phyloP scores from a whole-genome alignment of 306 rosid genomes.

The Rosa chinensis region DNA sequence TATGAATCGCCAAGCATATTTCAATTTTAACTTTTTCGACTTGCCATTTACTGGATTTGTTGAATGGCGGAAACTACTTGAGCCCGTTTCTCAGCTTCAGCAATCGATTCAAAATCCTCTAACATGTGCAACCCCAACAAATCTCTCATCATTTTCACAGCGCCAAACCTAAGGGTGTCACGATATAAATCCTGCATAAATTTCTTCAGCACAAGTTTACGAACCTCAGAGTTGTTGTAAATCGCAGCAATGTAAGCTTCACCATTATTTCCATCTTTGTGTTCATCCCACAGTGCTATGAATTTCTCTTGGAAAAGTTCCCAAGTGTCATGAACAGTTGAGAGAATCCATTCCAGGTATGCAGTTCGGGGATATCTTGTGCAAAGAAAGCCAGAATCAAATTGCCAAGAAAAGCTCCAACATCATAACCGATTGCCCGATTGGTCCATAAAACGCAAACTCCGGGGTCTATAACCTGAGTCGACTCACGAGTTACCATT shows the following conservation, averaged over 20 bases:
- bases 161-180: no score
- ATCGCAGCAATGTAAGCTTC: constrained; percentile 78
- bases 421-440: constrained; percentile 90
- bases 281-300: constrained; percentile 58
- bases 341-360: constrained; percentile 79
- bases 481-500: no score
- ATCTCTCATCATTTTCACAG: no score
- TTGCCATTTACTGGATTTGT: no score
- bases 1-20: no score
- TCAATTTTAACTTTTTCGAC: no score
- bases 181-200: constrained; percentile 42
- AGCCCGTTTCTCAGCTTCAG: no score
- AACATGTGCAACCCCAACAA: no score
- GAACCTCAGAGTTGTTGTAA: constrained; percentile 64
- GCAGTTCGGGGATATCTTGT: constrained; percentile 65
- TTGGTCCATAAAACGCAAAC: constrained; percentile 88
- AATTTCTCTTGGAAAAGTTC: constrained; percentile 26
- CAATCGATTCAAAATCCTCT: no score
- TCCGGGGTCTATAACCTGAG: constrained; percentile 66
- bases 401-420: constrained; percentile 87
- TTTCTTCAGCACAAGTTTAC: constrained; percentile 53
- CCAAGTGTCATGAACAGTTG: constrained; percentile 72
- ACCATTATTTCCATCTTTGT: constrained; percentile 56
- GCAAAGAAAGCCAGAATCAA: constrained; percentile 66
- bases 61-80: no score